Evolutionary conservation across 805 yeast species (phyloP).

Genomic region (Pichia manshurica): DNA sequence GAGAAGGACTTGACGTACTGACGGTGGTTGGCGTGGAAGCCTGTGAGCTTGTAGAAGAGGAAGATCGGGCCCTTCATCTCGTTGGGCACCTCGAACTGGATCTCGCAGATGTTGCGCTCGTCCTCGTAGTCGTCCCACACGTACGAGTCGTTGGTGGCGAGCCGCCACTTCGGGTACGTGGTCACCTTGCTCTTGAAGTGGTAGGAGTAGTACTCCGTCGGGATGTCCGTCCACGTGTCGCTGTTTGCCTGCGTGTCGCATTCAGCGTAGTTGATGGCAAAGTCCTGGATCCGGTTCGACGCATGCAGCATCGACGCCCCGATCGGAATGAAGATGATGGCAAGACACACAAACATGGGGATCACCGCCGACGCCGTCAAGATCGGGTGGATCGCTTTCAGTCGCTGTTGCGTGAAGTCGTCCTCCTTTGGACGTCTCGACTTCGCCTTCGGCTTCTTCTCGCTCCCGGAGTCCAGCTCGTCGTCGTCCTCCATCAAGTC

Average conservation of each 20-base stretch:
- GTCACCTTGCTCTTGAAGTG: conserved; percentile 46
- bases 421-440: conserved; percentile 60
- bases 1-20: conserved; percentile 86
- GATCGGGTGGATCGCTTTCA: conserved; percentile 64
- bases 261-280: conserved; percentile 68
- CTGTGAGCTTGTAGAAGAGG: conserved; percentile 75
- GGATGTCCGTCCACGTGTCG: conserved; percentile 47
- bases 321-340: conserved; percentile 81
- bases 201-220: conserved; percentile 48
- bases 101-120: conserved; percentile 50
- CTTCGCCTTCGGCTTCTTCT: conserved; percentile 33
- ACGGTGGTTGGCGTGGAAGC: conserved; percentile 90
- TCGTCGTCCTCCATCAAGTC: conserved; percentile 27
- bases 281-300: conserved; percentile 66
- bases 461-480: conserved; percentile 37
- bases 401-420: conserved; percentile 51
- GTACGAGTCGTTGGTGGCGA: conserved; percentile 37
- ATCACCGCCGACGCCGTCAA: conserved; percentile 88
- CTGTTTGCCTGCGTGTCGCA: conserved; percentile 50
- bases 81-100: conserved; percentile 71
- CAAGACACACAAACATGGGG: conserved; percentile 69
- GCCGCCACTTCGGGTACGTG: conserved; percentile 62
- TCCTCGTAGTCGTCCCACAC: conserved; percentile 38
- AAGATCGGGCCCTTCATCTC: conserved; percentile 69
- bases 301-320: conserved; percentile 83